phyloP scores from a whole-genome alignment of 2,329 filamentous ascomycete species.

The Aspergillus vadensis region DNA sequence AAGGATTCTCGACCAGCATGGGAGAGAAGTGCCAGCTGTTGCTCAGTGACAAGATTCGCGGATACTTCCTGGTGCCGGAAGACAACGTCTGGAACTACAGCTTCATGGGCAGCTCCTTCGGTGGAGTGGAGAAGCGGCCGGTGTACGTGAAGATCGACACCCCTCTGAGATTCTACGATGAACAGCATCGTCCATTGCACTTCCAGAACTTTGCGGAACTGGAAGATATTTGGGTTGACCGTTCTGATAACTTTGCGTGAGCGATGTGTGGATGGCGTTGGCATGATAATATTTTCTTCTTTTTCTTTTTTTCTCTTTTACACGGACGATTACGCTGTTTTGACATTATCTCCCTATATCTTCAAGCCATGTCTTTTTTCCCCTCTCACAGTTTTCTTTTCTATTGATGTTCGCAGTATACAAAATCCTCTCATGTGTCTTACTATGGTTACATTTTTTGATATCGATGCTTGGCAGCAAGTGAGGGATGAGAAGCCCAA shows the following conservation, averaged over 20 bases:
- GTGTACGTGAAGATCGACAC: constrained; percentile 94
- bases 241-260: constrained; percentile 89
- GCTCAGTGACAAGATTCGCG: constrained; percentile 88
- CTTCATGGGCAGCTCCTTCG: constrained; percentile 92
- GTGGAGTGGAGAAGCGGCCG: constrained; percentile 83
- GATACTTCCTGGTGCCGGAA: constrained; percentile 95
- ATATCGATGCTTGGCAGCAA: constrained; percentile 8
- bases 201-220: constrained; percentile 97
- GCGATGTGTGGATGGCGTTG: constrained; percentile 26
- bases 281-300: constrained; percentile 14
- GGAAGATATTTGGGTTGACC: constrained; percentile 95
- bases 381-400: background rate
- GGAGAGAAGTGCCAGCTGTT: constrained; percentile 94
- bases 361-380: constrained; percentile 1
- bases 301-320: constrained; percentile 3
- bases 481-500: constrained; percentile 3
- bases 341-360: background rate
- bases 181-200: constrained; percentile 87
- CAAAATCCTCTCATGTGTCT: constrained; percentile 3
- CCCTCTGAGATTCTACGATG: constrained; percentile 85
- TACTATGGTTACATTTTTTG: constrained; percentile 1
- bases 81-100: constrained; percentile 94
- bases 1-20: constrained; percentile 88
- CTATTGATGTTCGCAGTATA: background rate
- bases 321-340: constrained; percentile 13